Base-by-base conservation (phyloP, 768 basidiomycete genomes). In the Hortiboletus flavorubellus region DNA sequence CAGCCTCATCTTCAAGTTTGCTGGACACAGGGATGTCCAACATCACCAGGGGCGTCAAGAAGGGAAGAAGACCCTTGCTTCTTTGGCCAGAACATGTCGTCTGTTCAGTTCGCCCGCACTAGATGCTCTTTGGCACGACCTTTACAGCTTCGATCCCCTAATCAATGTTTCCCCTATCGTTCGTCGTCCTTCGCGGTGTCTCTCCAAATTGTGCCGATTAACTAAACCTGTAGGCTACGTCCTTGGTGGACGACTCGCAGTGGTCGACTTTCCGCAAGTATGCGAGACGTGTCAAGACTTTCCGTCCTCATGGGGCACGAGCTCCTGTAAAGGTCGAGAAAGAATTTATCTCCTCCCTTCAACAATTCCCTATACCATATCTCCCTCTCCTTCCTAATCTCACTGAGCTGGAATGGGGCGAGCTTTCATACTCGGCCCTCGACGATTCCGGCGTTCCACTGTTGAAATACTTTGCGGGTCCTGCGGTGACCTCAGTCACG, bases 381-480 rank as follows among this genome's bases (percentile, higher is more conserved):
- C 29, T 56, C 5, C 63, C 65, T 11, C 62, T 68, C 39, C 58
- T 68, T 16, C 65, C 68, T n/a, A 67, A 61, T 33, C 31, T 63
- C 23, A 49, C 31, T 9, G 34, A 46, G 29, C 37, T 68, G 14
- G 45, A 45, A n/a, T 69, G 67, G 63, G 39, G 46, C 44, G 59
- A 58, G 10, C 30, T 10, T 30, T 48, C 55, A 11, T 29, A 51
- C 45, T 43, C 54, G 3, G 14, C 51, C 12, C 33, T 38, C 18
- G 29, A 30, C 11, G 54, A 62, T 26, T 51, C 60, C 3, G 39
- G 48, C 21, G 46, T 67, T 38, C 57, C 55, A 5, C 46, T 64
- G 11, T 39, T 62, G 33, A 55, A 49, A 38, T 58, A 60, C 35
- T 53, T 65, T 31, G 15, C 54, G 2, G 45, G 57, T 15, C 57